Percentiles rank a stretch among this genome's conserved stretches.
phyloP scores from a whole-genome alignment of 257 asterid species.

The Paulownia fortunei region DNA sequence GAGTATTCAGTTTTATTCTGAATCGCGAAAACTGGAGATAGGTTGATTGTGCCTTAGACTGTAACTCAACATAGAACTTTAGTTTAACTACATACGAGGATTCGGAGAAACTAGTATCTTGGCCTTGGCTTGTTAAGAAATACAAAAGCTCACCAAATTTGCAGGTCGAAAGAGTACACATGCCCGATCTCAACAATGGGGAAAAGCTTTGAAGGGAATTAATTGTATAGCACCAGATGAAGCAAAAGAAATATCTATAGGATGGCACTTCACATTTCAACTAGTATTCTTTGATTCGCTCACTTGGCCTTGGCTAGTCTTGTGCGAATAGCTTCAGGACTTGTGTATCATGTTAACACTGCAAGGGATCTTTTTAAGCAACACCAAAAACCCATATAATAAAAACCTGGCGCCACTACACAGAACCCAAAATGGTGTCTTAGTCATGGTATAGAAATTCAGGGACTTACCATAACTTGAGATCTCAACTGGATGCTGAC shows the following conservation, averaged over 20 bases:
- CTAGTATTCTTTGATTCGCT: too few relatives aligned
- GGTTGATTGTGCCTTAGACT: too few relatives aligned
- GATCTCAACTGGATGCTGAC: slow-evolving; percentile 61
- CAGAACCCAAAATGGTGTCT: too few relatives aligned
- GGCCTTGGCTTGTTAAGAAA: not conserved
- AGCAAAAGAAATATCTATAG: slow-evolving; percentile 12
- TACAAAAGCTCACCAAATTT: not conserved
- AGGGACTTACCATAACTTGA: too few relatives aligned
- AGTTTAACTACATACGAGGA: slow-evolving; percentile 1
- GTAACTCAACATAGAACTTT: not conserved
- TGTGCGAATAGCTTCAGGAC: slow-evolving; percentile 56
- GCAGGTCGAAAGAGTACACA: not conserved
- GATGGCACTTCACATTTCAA: not conserved
- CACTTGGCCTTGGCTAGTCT: slow-evolving; percentile 62
- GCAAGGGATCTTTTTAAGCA: slow-evolving; percentile 35
- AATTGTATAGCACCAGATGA: not conserved
- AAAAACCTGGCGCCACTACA: too few relatives aligned
- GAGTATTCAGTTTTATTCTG: not conserved
- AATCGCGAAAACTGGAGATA: not conserved
- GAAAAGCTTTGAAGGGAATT: not conserved
- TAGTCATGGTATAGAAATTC: too few relatives aligned
- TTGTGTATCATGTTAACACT: slow-evolving; percentile 65
- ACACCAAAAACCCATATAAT: too few relatives aligned
- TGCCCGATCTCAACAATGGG: slow-evolving; percentile 21
- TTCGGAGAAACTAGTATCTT: not conserved